These are phyloP conservation scores for Moniliophthora roreri DNA, from an alignment of 1,284 basidiomycete species.

Conservation along the genomic window DNA sequence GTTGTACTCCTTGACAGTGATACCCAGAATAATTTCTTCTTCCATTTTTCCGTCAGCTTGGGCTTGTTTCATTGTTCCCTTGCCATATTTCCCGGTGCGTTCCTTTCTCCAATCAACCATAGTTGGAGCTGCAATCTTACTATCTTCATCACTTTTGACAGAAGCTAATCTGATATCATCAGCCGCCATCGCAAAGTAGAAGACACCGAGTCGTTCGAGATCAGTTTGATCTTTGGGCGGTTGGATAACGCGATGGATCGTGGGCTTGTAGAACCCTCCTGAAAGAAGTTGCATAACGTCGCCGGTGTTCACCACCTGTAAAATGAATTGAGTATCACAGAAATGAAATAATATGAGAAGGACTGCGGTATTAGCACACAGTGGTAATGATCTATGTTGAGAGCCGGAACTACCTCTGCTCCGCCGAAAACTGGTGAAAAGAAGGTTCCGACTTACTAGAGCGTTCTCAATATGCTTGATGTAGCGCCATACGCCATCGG, in stretches of 20 bases:
- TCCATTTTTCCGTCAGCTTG: conserved; percentile 27
- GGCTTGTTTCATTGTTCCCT: conserved; percentile 30
- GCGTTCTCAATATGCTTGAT: conserved; percentile 60
- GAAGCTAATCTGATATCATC: conserved; percentile 33
- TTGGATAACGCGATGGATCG: conserved; percentile 42
- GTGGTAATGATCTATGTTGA: too few relatives aligned
- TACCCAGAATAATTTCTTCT: conserved; percentile 43
- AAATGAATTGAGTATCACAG: too few relatives aligned
- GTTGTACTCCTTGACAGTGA: conserved; percentile 45
- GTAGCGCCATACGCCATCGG: conserved; percentile 57
- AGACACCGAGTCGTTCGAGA: conserved; percentile 39
- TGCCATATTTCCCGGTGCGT: conserved; percentile 38
- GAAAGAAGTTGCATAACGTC: conserved; percentile 59
- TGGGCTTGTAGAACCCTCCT: conserved; percentile 50
- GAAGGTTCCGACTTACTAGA: conserved; percentile 36
- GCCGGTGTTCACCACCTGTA: conserved; percentile 54
- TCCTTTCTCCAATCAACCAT: conserved; percentile 40
- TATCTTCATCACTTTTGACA: conserved; percentile 27
- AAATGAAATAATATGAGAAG: too few relatives aligned
- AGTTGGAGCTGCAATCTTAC: conserved; percentile 33
- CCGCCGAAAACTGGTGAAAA: too few relatives aligned
- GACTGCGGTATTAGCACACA: too few relatives aligned
- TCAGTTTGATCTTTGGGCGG: conserved; percentile 42
- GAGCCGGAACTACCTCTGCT: too few relatives aligned
- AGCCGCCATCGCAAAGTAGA: conserved; percentile 40